These are phyloP conservation scores for Castanospermum australe DNA, from an alignment of 306 rosid species.

Conservation along the genomic window DNA sequence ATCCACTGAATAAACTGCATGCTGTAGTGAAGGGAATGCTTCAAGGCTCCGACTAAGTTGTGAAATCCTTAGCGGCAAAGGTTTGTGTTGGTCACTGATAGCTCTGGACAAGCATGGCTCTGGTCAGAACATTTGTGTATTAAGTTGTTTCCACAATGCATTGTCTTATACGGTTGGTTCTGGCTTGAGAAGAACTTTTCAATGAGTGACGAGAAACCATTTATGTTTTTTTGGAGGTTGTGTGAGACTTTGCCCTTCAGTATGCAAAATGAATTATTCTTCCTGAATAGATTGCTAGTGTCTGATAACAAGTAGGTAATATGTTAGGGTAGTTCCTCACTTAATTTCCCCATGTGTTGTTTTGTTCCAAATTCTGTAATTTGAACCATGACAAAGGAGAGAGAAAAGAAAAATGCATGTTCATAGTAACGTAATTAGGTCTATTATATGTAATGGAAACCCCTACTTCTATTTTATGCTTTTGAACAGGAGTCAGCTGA, in stretches of 20 bases:
- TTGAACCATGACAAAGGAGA: slow-evolving; percentile 40
- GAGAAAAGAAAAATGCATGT: slow-evolving; percentile 43
- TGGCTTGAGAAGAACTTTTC: slow-evolving; percentile 54
- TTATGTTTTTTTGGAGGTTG: slow-evolving; percentile 67
- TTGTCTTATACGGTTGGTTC: slow-evolving; percentile 51
- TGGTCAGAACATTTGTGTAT: slow-evolving; percentile 46
- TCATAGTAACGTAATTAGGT: slow-evolving; percentile 52
- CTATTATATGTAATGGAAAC: slow-evolving; percentile 43
- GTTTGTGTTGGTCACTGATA: slow-evolving; percentile 48
- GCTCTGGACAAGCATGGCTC: slow-evolving; percentile 48
- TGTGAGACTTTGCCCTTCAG: slow-evolving; percentile 64
- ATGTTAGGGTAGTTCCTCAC: slow-evolving; percentile 60
- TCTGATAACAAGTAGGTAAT: slow-evolving; percentile 62
- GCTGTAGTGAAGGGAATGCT: slow-evolving; percentile 34
- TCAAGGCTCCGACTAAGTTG: slow-evolving; percentile 29
- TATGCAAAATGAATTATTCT: slow-evolving; percentile 60
- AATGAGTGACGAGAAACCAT: slow-evolving; percentile 51
- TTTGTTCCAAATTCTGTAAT: slow-evolving; percentile 60
- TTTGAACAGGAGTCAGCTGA: slow-evolving; percentile 35
- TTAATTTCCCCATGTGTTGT: slow-evolving; percentile 48
- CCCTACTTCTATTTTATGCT: slow-evolving; percentile 29
- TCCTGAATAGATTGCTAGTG: slow-evolving; percentile 67
- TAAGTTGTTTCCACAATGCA: slow-evolving; percentile 40
- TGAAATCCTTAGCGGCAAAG: slow-evolving; percentile 43
- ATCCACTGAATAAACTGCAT: slow-evolving; percentile 33